Base-by-base conservation (phyloP, 768 basidiomycete genomes). In the Multifurca ochricompacta region DNA sequence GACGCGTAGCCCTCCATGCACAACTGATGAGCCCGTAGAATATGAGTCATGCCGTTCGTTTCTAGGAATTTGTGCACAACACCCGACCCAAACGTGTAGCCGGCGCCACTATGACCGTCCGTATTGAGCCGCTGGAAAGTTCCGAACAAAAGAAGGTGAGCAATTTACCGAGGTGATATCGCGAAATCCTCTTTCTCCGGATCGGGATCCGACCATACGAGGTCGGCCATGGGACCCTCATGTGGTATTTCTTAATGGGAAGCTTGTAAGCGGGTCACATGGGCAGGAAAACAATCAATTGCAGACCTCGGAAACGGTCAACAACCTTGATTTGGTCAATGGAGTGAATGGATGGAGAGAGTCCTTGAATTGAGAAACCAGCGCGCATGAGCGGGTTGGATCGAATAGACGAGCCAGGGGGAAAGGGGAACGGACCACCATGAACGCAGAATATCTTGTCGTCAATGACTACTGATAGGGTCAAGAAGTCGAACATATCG, bases 1-100 rank as follows among this genome's bases (percentile, higher is more conserved):
- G 92, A 91, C n/a, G 87, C 80, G 68, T 91, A 98, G 0, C 96
- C 96, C 70, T 99, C 96, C 96, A 99, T 98, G 70, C 96, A 98
- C 8, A 99, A 80, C 66, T 99, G 96, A 68, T 99, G 96, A 21
- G 96, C 96, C 21, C 96, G 91, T 21, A 98, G 80, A 63, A 99
- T 96, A 67, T 97, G 95, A 19, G 87, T 84, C 92, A 99, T 96
- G 61, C 84, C 79, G 72, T 99, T 99, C 48, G 90, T 85, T 66
- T 92, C 85, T 51, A 98, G 80, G 70, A 99, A 99, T 69, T 98
- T 98, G 73, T 91, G 85, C 27, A 98, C 96, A 51, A 99, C 94
- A 30, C 94, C 91, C 4, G 93, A 90, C 50, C 96, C 96, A 69
- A 99, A 99, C 0, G 96, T 99, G 70, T 98, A 99, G 4, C 96